These are phyloP conservation scores for Cryphonectria japonica DNA, from an alignment of 2,329 filamentous ascomycete species.

Conservation along the genomic window DNA sequence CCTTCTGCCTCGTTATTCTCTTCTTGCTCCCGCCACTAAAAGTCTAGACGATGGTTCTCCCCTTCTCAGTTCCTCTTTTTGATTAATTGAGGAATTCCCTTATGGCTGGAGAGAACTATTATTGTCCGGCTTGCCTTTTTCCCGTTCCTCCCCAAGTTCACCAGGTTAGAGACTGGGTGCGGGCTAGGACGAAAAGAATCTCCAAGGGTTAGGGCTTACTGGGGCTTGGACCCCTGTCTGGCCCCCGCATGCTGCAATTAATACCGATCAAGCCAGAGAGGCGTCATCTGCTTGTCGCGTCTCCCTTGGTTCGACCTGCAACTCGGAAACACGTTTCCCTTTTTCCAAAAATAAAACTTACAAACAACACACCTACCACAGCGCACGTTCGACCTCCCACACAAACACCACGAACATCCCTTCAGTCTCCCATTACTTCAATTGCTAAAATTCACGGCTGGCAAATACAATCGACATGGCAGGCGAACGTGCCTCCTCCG, in stretches of 20 bases:
- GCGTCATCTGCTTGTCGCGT: background rate
- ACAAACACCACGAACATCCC: background rate
- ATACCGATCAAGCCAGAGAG: background rate
- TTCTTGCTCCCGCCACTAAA: no score
- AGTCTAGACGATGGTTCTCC: background rate
- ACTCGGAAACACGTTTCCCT: conserved; percentile 1
- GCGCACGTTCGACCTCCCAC: background rate
- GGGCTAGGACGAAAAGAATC: background rate
- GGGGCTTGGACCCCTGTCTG: background rate
- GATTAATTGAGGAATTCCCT: background rate
- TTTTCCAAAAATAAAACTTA: background rate
- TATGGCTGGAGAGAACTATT: no score
- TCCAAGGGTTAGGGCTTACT: background rate
- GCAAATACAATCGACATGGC: conserved; percentile 17
- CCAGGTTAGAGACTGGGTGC: no score
- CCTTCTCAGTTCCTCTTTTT: background rate
- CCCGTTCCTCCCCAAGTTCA: no score
- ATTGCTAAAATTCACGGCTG: background rate
- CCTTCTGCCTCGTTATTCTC: background rate
- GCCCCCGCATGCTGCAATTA: background rate
- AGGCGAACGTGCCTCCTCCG: conserved; percentile 28
- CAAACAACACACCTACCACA: background rate
- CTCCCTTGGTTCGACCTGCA: background rate
- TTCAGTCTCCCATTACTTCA: background rate
- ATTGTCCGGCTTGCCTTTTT: no score